A percentile compares a stretch with the other conserved stretches of the same genome.
These are phyloP conservation scores for Xerocomus brunneocitrinus DNA, from an alignment of 768 basidiomycete species.

Conservation along the genomic window DNA sequence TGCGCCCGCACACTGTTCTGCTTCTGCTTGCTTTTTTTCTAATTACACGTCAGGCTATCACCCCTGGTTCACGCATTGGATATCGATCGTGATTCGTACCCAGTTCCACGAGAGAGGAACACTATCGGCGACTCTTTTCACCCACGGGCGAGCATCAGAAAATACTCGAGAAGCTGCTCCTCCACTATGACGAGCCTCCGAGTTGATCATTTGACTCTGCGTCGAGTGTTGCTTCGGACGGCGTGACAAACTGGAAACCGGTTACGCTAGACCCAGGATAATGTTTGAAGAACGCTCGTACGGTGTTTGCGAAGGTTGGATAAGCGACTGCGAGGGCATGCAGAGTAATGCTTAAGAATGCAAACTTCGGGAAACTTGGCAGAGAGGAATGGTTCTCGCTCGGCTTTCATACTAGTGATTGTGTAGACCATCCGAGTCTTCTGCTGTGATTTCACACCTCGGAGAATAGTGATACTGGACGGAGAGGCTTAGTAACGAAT, in stretches of 20 bases:
- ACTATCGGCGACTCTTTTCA: slow-evolving; percentile 73
- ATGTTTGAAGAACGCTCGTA: slow-evolving; percentile 50
- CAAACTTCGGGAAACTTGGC: slow-evolving; percentile 10
- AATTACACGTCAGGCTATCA: slow-evolving; percentile 62
- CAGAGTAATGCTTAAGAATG: slow-evolving; percentile 37
- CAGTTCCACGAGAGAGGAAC: slow-evolving; percentile 53
- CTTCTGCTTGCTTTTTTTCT: slow-evolving; percentile 7
- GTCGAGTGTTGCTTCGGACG: slow-evolving; percentile 31
- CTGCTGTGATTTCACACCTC: no score
- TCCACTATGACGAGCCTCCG: slow-evolving; percentile 40
- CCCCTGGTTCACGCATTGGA: slow-evolving; percentile 88
- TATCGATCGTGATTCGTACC: slow-evolving; percentile 51
- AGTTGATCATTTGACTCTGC: slow-evolving; percentile 19
- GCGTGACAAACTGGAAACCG: slow-evolving; percentile 33
- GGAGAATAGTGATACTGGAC: no score
- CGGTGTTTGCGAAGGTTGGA: slow-evolving; percentile 33
- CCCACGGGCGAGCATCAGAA: slow-evolving; percentile 31
- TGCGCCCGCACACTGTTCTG: slow-evolving; percentile 25
- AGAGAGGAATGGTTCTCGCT: no score
- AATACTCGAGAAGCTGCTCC: slow-evolving; percentile 54
- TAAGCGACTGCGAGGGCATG: slow-evolving; percentile 39
- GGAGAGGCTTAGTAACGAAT: no score
- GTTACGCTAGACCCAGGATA: slow-evolving; percentile 43
- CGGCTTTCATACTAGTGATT: no score
- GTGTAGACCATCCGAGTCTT: no score